phyloP scores from a whole-genome alignment of 495 filamentous ascomycete species.

The Tuber umbilicatum region DNA sequence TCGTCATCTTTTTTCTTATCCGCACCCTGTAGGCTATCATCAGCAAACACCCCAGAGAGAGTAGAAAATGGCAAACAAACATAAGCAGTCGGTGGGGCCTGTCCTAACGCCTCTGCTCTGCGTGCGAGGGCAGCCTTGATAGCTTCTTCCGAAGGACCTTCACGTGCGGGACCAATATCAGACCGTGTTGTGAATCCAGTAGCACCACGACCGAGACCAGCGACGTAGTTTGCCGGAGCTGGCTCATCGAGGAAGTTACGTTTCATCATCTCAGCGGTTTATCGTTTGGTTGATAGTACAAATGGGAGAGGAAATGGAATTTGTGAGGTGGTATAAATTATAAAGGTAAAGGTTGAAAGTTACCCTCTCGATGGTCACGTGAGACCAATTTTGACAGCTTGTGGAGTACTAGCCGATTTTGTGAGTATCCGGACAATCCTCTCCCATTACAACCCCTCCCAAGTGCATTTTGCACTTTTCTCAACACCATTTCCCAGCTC shows the following conservation, averaged over 20 bases:
- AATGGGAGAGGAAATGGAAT: slow-evolving; percentile 4
- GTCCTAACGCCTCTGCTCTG: slow-evolving; percentile 75
- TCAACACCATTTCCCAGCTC: too few species aligned
- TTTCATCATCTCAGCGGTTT: slow-evolving; percentile 55
- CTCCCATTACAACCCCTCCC: too few species aligned
- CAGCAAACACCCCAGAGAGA: background rate
- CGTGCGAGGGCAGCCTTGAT: slow-evolving; percentile 96
- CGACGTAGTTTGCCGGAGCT: slow-evolving; percentile 96
- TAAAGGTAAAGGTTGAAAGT: too few species aligned
- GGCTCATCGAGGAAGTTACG: slow-evolving; percentile 87
- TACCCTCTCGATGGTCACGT: background rate
- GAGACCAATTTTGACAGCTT: too few species aligned
- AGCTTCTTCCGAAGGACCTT: slow-evolving; percentile 94
- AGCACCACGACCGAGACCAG: slow-evolving; percentile 92
- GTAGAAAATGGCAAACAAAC: slow-evolving; percentile 7
- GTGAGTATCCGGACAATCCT: too few species aligned
- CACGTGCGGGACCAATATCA: slow-evolving; percentile 90
- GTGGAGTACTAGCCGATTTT: too few species aligned
- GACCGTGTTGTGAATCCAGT: slow-evolving; percentile 97
- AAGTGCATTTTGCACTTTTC: too few species aligned
- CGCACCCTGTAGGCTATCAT: slow-evolving; percentile 47
- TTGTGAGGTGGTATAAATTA: background rate
- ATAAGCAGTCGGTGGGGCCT: slow-evolving; percentile 71
- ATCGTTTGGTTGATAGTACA: background rate
- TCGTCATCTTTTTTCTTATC: slow-evolving; percentile 73